A percentile compares a stretch with the other conserved stretches of the same genome.
These are phyloP conservation scores for Sordariomycetes sp. DNA, from an alignment of 2,329 filamentous ascomycete species.

Conservation along the genomic window DNA sequence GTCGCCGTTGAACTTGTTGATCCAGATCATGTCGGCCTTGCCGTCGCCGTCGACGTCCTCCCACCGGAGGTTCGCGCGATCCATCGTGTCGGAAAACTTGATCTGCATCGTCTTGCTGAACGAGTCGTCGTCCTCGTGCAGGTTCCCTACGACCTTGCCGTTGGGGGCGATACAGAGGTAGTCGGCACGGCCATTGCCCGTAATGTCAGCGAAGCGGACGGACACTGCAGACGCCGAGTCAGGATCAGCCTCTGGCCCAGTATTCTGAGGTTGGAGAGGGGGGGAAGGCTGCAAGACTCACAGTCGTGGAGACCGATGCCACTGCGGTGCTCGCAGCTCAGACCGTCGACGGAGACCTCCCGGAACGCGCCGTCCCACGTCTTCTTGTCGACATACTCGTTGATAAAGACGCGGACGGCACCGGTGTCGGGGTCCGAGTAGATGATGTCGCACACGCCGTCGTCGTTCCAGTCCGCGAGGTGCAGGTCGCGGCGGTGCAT, in stretches of 20 bases:
- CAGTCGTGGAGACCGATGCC: conserved; percentile 13
- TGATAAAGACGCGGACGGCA: conserved; percentile 6
- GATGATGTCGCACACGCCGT: conserved; percentile 17
- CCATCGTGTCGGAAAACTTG: conserved; percentile 14
- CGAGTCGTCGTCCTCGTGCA: conserved; percentile 10
- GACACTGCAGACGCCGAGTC: conserved; percentile 5
- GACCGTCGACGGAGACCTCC: conserved; percentile 3
- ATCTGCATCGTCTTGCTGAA: conserved; percentile 13
- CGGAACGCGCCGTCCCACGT: background rate
- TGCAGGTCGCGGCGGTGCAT: conserved; percentile 16
- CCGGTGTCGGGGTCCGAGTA: conserved; percentile 6
- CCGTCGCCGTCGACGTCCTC: conserved; percentile 24
- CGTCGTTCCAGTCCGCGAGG: conserved; percentile 21
- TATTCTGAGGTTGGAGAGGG: no score
- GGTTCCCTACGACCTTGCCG: conserved; percentile 12
- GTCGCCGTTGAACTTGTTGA: conserved; percentile 21
- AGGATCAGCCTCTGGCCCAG: no score
- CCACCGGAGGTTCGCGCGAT: conserved; percentile 21
- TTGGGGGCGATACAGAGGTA: conserved; percentile 18
- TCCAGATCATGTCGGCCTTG: conserved; percentile 17
- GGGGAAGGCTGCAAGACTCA: background rate
- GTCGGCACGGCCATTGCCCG: conserved; percentile 15
- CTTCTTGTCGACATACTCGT: conserved; percentile 4
- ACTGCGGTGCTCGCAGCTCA: conserved; percentile 11
- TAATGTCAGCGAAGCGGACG: conserved; percentile 18